Conservation (phyloP, 192 early-diverging fungal genomes). For the Backusella liffmaniae region DNA sequence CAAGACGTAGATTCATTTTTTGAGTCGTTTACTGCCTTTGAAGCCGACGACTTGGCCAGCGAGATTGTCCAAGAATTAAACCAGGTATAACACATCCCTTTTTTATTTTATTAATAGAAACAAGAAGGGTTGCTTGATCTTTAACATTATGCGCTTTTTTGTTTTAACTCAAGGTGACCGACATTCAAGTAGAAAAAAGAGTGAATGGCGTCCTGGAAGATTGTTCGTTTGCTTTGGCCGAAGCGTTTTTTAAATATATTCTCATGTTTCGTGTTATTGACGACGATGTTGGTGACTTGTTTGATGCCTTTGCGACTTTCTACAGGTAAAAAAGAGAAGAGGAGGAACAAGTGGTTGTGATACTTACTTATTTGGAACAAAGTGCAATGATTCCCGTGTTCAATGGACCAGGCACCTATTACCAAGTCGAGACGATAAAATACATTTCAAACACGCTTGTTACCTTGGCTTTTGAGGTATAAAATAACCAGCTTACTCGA, state of each 20-base stretch:
- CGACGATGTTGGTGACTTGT: neutral
- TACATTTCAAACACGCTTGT: conserved; percentile 14
- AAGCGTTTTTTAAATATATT: conserved; percentile 17
- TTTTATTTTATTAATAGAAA: neutral
- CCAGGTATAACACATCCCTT: neutral
- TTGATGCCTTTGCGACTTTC: conserved; percentile 9
- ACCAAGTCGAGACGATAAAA: conserved; percentile 22
- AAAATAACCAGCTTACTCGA: neutral
- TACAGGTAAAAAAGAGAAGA: neutral
- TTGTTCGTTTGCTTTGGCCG: conserved; percentile 3
- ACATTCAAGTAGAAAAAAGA: neutral
- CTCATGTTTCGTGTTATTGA: conserved; percentile 2
- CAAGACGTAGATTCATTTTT: neutral
- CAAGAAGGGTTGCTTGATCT: neutral
- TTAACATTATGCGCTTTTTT: neutral
- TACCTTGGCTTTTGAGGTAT: conserved; percentile 14
- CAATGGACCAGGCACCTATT: conserved; percentile 7
- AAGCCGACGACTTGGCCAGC: neutral
- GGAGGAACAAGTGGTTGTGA: neutral
- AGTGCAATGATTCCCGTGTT: conserved; percentile 28
- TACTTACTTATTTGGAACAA: neutral
- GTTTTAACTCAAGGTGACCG: neutral
- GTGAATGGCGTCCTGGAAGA: conserved; percentile 12
- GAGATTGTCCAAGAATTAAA: conserved; percentile 14
- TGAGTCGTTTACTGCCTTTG: neutral